A percentile compares a stretch with the other conserved stretches of the same genome.
phyloP scores from a whole-genome alignment of 225 moss, liverwort and hornwort genomes.

The Polytrichum commune region DNA sequence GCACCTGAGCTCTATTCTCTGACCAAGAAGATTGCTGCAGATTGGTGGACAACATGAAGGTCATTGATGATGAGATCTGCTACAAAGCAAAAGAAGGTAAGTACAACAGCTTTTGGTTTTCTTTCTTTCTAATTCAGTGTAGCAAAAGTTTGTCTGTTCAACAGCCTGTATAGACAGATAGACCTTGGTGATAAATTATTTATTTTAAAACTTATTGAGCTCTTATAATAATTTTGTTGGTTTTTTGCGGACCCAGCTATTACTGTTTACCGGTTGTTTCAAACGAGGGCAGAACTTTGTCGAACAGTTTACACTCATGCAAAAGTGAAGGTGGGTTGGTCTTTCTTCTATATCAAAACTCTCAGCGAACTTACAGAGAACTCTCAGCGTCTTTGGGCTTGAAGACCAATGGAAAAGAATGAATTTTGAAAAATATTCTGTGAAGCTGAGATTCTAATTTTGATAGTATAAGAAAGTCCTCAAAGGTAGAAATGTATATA shows the following conservation, averaged over 20 bases:
- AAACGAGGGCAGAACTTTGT: conserved; percentile 80
- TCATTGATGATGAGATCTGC: conserved; percentile 91
- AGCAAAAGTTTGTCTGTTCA: too few relatives aligned
- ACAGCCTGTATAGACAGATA: too few relatives aligned
- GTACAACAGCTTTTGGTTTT: background rate
- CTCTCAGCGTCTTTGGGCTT: too few relatives aligned
- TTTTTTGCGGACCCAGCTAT: conserved; percentile 41
- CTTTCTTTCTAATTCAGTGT: too few relatives aligned
- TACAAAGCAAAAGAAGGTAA: conserved; percentile 85
- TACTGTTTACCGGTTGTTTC: conserved; percentile 72
- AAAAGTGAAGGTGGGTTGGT: conserved; percentile 74
- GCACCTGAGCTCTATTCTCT: too few relatives aligned
- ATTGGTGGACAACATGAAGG: conserved; percentile 87
- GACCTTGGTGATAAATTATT: conserved; percentile 6
- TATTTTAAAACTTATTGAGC: conserved; percentile 8
- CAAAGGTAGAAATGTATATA: too few relatives aligned
- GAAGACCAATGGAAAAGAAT: too few relatives aligned
- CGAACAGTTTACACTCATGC: conserved; percentile 84
- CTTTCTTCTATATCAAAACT: background rate
- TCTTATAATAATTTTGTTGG: conserved; percentile 14
- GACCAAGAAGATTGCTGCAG: conserved; percentile 34
- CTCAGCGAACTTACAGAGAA: too few relatives aligned
- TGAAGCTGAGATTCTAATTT: too few relatives aligned
- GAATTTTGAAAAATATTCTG: too few relatives aligned
- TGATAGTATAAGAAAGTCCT: too few relatives aligned